phyloP scores from a whole-genome alignment of 2,329 filamentous ascomycete species.

The Pyrenophora teres region DNA sequence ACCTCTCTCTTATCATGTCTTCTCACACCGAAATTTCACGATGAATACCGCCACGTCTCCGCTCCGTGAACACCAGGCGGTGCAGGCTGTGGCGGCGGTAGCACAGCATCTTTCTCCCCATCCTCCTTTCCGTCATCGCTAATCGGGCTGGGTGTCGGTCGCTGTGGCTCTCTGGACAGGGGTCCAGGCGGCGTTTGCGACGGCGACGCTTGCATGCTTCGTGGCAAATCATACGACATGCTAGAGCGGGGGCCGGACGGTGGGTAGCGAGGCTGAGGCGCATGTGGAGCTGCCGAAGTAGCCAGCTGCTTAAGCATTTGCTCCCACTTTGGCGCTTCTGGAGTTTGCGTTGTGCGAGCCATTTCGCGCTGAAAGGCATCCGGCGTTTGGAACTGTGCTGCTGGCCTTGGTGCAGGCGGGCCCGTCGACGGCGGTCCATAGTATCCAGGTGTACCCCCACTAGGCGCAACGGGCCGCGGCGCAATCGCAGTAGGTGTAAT shows the following conservation, averaged over 20 bases:
- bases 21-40: neutral
- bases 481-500: conserved; percentile 19
- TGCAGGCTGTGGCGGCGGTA: conserved; percentile 9
- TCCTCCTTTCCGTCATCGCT: conserved; percentile 37
- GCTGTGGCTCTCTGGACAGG: conserved; percentile 26
- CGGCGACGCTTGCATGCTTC: conserved; percentile 14
- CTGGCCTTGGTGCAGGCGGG: conserved; percentile 31
- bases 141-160: conserved; percentile 41
- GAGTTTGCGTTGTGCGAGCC: conserved; percentile 27
- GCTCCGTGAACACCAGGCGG: conserved; percentile 24
- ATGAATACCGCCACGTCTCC: conserved; percentile 42
- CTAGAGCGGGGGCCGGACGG: conserved; percentile 18
- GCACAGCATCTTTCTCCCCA: conserved; percentile 9
- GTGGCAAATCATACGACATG: conserved; percentile 21
- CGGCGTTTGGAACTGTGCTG: conserved; percentile 50
- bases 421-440: conserved; percentile 18
- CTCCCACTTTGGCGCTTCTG: conserved; percentile 39
- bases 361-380: conserved; percentile 53
- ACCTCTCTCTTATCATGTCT: no score
- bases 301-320: conserved; percentile 42
- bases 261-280: conserved; percentile 23
- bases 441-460: conserved; percentile 14
- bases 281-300: conserved; percentile 18
- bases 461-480: conserved; percentile 17
- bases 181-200: conserved; percentile 22